These are phyloP conservation scores for Kentomonas sorsogonicus DNA, from an alignment of 208 protist genomes.

Conservation along the genomic window DNA sequence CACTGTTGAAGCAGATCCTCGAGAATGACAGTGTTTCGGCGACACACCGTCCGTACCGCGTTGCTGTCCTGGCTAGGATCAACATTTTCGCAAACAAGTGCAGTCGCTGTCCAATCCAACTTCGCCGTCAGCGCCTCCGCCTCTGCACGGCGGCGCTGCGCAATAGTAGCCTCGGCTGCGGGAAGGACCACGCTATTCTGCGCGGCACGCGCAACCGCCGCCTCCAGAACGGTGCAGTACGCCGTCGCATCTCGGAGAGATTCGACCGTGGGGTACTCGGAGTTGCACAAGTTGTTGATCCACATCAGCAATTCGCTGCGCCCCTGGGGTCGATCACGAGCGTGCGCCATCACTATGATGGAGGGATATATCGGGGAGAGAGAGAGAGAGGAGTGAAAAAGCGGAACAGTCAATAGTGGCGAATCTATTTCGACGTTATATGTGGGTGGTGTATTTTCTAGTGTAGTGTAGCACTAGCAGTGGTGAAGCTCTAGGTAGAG, in stretches of 20 bases:
- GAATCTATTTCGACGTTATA: no score
- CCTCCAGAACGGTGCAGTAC: slow-evolving; percentile 79
- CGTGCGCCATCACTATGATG: slow-evolving; percentile 1
- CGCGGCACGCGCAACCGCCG: slow-evolving; percentile 48
- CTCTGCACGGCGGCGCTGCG: slow-evolving; percentile 1
- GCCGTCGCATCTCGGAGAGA: slow-evolving; percentile 75
- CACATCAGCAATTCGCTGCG: slow-evolving; percentile 67
- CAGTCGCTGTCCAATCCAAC: slow-evolving; percentile 58
- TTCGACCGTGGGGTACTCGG: slow-evolving; percentile 74
- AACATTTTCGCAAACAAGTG: slow-evolving; percentile 47
- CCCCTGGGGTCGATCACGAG: slow-evolving; percentile 14
- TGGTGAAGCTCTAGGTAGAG: no score
- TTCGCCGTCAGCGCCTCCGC: slow-evolving; percentile 16
- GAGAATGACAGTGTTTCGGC: slow-evolving; percentile 61
- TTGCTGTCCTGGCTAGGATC: slow-evolving; percentile 54
- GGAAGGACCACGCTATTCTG: slow-evolving; percentile 38
- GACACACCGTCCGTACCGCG: slow-evolving; percentile 34
- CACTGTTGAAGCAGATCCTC: slow-evolving; percentile 62
- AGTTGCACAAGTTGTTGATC: slow-evolving; percentile 74
- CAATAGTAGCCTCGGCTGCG: slow-evolving; percentile 22
- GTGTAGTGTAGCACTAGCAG: no score
- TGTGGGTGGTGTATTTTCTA: no score
- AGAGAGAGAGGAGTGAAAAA: no score
- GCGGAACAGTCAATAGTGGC: no score
- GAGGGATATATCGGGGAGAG: no score